phyloP scores from a whole-genome alignment of 2,329 filamentous ascomycete genomes.

The Penicillium sp. region DNA sequence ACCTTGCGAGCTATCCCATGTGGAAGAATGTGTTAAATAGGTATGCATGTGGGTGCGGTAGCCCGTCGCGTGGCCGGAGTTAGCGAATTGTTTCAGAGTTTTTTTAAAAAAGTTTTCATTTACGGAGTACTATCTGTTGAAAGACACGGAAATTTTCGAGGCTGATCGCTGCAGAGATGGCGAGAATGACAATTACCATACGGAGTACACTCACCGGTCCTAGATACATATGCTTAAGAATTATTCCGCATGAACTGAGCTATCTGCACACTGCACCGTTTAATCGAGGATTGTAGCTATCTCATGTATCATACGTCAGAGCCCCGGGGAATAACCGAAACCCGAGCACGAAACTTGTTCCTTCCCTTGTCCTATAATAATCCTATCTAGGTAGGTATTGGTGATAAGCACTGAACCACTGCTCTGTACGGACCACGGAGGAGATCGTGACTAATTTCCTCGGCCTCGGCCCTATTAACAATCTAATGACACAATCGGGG shows the following conservation, averaged over 20 bases:
- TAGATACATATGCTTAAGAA: neutral
- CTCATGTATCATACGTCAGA: neutral
- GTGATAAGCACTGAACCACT: neutral
- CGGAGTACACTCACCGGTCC: neutral
- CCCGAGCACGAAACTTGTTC: neutral
- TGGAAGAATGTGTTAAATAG: constrained; percentile 9
- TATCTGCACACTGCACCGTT: neutral
- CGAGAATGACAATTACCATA: neutral
- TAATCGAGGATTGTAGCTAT: neutral
- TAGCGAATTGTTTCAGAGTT: constrained; percentile 20
- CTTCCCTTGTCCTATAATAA: neutral
- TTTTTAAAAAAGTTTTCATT: neutral
- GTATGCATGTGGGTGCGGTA: constrained; percentile 18
- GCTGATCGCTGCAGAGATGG: constrained; percentile 17
- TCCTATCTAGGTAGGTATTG: neutral
- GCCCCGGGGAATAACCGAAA: neutral
- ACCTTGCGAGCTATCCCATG: constrained; percentile 24
- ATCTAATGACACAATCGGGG: constrained; percentile 4
- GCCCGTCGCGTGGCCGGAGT: constrained; percentile 25
- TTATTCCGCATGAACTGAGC: neutral
- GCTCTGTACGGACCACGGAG: neutral
- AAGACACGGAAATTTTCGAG: neutral
- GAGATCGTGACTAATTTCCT: neutral
- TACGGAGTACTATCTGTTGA: neutral
- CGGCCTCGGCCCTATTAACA: neutral